These are phyloP conservation scores for Gnaphalium uliginosum DNA, from an alignment of 129 eudicot species.

Conservation along the genomic window DNA sequence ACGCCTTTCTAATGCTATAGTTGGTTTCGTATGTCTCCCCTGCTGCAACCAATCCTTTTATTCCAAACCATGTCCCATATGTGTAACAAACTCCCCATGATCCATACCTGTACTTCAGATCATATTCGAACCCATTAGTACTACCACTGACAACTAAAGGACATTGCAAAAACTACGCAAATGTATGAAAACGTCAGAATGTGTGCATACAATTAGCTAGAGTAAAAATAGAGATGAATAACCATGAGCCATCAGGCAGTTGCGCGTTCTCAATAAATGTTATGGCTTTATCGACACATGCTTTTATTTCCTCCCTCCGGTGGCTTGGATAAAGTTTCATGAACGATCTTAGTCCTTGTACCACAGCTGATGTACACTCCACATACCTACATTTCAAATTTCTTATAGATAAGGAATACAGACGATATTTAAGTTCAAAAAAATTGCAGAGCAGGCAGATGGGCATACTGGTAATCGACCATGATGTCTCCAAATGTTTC, in stretches of 20 bases:
- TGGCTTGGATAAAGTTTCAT: slow-evolving; percentile 45
- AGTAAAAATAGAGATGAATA: neutral
- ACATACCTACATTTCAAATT: slow-evolving; percentile 48
- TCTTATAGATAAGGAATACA: slow-evolving; percentile 18
- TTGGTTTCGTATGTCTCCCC: slow-evolving; percentile 48
- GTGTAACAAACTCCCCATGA: slow-evolving; percentile 84
- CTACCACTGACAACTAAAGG: neutral
- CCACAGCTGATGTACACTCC: slow-evolving; percentile 68
- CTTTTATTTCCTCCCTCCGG: slow-evolving; percentile 44
- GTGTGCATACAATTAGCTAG: neutral
- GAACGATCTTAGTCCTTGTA: slow-evolving; percentile 48
- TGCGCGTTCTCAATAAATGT: slow-evolving; percentile 54
- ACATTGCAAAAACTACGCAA: neutral
- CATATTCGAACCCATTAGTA: neutral
- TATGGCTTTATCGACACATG: slow-evolving; percentile 47
- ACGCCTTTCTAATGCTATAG: slow-evolving; percentile 56
- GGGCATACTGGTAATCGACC: slow-evolving; percentile 61
- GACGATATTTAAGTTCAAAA: neutral
- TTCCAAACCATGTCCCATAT: slow-evolving; percentile 85
- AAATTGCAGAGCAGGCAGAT: neutral
- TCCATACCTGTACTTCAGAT: slow-evolving; percentile 55
- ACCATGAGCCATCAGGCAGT: slow-evolving; percentile 16
- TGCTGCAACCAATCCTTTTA: slow-evolving; percentile 55
- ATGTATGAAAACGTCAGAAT: neutral
- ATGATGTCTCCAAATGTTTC: slow-evolving; percentile 64